Base-by-base conservation (phyloP, 345 rosid species). In the Populus pruinosa region DNA sequence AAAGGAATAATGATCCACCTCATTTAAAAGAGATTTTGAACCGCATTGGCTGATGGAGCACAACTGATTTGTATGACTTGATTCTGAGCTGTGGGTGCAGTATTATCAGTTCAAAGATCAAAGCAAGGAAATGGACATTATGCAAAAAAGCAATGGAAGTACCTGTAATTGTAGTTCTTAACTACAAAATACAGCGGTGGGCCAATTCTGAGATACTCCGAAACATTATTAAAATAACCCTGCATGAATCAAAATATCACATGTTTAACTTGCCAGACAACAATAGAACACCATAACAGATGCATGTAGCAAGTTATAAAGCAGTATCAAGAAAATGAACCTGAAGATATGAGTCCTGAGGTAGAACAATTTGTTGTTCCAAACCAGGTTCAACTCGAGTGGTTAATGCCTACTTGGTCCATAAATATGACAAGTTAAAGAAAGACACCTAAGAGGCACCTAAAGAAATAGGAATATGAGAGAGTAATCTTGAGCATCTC, bases 291-390 rank as follows among this genome's bases (percentile, higher is more conserved):
- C 64, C 71, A 80, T 0, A 65, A 7, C 69, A 63, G 47, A 55
- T 38, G 69, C 47, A 63, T 75, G 72, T 67, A 72, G 72, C 62
- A 73, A 16, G 49, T 65, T 56, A 35, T 61, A 35, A 70, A 70
- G 62, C 5, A 36, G 31, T 31, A 63, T 43, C 50, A 72, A 56
- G 73, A 77, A 70, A 67, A 67, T 55, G 66, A 88, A 94, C 98
- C 97, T 95, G 99, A 85, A 95, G 97, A 86, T 95, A 95, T 1
- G 99, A 95, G 83, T 95, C 97, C 61, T 83, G 88, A 17, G 99
- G 99, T 85, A 95, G 99, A 82, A 95, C 99, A 87, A 92, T 92
- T 83, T 92, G 86, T 83, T 95, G 98, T 71, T 95, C 99, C 87
- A 95, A 82, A 83, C 99, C 99, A 79, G 98, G 92, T 83, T 96